phyloP scores from a whole-genome alignment of 2,329 filamentous ascomycete species.

The Teratosphaeria viscida region DNA sequence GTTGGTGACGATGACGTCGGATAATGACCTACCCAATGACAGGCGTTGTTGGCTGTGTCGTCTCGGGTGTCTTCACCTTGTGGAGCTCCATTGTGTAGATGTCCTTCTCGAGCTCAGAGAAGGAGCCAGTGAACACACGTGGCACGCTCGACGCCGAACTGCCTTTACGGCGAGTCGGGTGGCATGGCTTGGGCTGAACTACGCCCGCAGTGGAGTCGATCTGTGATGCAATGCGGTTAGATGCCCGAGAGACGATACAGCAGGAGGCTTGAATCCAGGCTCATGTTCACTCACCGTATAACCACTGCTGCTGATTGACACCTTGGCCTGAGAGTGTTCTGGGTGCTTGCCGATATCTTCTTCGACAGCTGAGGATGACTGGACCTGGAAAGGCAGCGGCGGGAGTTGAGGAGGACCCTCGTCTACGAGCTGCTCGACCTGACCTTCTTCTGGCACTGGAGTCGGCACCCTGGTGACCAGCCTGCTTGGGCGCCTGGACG shows the following conservation, averaged over 20 bases:
- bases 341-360: conserved; percentile 8
- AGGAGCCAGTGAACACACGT: conserved; percentile 18
- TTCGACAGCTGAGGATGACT: conserved; percentile 14
- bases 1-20: background rate
- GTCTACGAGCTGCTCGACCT: background rate
- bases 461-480: background rate
- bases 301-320: background rate
- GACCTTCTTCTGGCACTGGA: background rate
- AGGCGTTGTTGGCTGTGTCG: background rate
- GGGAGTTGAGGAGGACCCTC: background rate
- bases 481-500: background rate
- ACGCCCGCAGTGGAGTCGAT: background rate
- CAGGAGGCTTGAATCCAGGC: background rate
- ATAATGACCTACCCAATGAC: background rate
- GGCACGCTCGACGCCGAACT: conserved; percentile 6
- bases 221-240: background rate
- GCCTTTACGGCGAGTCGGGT: background rate
- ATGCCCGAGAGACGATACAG: too few species aligned
- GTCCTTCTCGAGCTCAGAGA: conserved; percentile 13
- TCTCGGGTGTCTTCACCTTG: conserved; percentile 6
- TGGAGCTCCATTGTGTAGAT: conserved; percentile 9
- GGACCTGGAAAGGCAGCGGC: background rate
- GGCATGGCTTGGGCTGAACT: background rate
- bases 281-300: background rate
- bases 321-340: conserved; percentile 5